phyloP scores from a whole-genome alignment of 371 early-diverging fungal genomes.

The Apophysomyces trapeziformis region DNA sequence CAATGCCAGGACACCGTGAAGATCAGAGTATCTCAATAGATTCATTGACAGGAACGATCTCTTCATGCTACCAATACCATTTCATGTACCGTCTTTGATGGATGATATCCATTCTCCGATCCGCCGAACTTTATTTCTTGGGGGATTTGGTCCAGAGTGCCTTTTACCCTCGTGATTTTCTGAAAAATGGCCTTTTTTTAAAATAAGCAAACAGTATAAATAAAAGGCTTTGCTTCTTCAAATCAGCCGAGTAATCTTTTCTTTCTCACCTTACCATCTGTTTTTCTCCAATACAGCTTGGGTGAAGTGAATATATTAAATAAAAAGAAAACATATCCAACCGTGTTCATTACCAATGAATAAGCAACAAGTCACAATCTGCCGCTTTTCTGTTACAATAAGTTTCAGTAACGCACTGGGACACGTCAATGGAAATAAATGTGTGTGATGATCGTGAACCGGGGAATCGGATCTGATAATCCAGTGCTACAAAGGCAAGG shows the following conservation, averaged over 20 bases:
- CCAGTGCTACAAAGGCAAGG: background rate
- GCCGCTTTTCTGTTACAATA: background rate
- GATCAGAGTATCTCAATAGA: no score
- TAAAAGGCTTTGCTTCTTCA: background rate
- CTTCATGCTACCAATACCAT: background rate
- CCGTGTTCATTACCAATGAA: no score
- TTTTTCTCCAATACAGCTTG: background rate
- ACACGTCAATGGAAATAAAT: background rate
- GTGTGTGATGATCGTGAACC: conserved; percentile 1
- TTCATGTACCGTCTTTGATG: background rate
- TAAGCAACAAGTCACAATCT: no score
- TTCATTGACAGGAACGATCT: no score
- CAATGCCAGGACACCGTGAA: no score
- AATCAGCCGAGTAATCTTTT: background rate
- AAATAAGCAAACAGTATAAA: conserved; percentile 5
- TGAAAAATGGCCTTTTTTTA: background rate
- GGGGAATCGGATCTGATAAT: conserved; percentile 2
- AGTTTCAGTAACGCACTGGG: background rate
- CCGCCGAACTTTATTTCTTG: conserved; percentile 7
- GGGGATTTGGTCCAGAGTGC: background rate
- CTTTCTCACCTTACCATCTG: background rate
- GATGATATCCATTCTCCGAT: background rate
- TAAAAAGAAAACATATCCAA: background rate
- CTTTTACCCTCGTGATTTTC: background rate
- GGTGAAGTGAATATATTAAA: background rate